Conservation (phyloP, 2,329 filamentous ascomycete species). For the Xylaria sp. region DNA sequence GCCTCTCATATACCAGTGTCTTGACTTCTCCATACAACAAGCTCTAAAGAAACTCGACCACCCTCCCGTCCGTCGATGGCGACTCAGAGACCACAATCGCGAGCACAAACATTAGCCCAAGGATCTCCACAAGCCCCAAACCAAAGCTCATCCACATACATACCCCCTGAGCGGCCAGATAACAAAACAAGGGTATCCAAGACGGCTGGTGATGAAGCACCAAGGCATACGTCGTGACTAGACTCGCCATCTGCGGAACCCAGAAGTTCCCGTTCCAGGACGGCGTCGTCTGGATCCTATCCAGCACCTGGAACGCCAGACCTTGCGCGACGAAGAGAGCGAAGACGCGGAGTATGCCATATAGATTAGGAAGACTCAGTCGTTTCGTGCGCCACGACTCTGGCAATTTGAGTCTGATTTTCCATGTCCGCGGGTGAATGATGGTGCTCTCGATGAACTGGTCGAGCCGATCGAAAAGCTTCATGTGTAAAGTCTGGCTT, state of each 20-base stretch:
- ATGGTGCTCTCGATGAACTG: conserved; percentile 3
- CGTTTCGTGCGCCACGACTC: not conserved
- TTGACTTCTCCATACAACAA: too few species aligned
- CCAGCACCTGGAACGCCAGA: not conserved
- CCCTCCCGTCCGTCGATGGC: not conserved
- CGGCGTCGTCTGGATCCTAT: not conserved
- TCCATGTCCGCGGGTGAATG: not conserved
- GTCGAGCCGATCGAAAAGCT: conserved; percentile 1
- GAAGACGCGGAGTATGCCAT: not conserved
- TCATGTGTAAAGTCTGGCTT: not conserved
- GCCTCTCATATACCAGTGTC: too few species aligned
- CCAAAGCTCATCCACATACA: not conserved
- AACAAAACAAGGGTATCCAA: not conserved
- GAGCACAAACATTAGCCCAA: not conserved
- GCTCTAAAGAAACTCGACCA: not conserved
- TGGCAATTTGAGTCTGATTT: not conserved
- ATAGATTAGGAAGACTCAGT: not conserved
- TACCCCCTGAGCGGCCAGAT: not conserved
- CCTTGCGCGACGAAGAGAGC: not conserved
- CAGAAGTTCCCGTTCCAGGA: not conserved
- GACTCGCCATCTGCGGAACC: conserved; percentile 2
- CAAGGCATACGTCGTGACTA: not conserved
- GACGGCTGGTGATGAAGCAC: not conserved
- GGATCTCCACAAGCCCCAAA: not conserved
- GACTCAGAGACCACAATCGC: not conserved